These are phyloP conservation scores for Hyaloscypha variabilis DNA, from an alignment of 495 filamentous ascomycete genomes.

Conservation along the genomic window DNA sequence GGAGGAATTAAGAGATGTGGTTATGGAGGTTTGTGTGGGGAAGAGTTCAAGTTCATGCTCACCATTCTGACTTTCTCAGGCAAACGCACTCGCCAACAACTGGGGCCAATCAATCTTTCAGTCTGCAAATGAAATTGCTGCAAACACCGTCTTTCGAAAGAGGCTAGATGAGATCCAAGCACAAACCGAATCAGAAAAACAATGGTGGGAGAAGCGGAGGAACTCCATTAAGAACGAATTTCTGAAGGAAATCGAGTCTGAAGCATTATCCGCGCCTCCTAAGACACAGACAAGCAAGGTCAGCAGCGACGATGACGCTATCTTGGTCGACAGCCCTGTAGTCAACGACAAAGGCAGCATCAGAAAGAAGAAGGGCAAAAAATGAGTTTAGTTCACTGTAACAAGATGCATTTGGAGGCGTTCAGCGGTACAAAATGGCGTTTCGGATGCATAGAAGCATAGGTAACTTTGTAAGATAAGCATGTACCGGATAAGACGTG, in stretches of 20 bases:
- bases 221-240: conserved; percentile 72
- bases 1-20: conserved; percentile 91
- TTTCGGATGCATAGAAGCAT: not conserved
- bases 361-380: conserved; percentile 79
- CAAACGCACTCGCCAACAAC: conserved; percentile 80
- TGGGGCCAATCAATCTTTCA: conserved; percentile 98
- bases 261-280: conserved; percentile 39
- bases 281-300: conserved; percentile 35
- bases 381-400: conserved; percentile 44
- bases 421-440: not conserved
- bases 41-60: not conserved
- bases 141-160: conserved; percentile 64
- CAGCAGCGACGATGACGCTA: conserved; percentile 80
- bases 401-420: conserved; percentile 9
- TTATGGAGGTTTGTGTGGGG: conserved; percentile 71
- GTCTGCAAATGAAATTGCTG: conserved; percentile 82
- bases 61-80: conserved; percentile 47
- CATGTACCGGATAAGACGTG: not conserved
- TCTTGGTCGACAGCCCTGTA: conserved; percentile 74
- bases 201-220: conserved; percentile 88
- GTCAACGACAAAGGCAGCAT: conserved; percentile 46
- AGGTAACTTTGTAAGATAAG: conserved; percentile 15
- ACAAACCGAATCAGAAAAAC: conserved; percentile 70
- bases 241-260: conserved; percentile 77
- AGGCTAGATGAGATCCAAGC: conserved; percentile 65